phyloP scores from a whole-genome alignment of 2,329 filamentous ascomycete genomes.

The Scedosporium minutisporum region DNA sequence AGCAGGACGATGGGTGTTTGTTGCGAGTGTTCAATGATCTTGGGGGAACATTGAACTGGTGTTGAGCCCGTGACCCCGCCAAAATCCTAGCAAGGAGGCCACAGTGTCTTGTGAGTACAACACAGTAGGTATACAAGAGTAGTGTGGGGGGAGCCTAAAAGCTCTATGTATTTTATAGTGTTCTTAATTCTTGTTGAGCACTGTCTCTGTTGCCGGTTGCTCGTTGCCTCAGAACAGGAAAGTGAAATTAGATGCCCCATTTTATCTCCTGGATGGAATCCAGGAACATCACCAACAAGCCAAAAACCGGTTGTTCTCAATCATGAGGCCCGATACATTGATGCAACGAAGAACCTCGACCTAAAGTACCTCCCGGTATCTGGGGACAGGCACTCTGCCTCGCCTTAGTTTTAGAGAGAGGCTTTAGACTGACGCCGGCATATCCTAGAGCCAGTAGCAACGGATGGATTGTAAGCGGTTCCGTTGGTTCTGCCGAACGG shows the following conservation, averaged over 20 bases:
- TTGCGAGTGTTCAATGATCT: not conserved
- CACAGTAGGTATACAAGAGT: not conserved
- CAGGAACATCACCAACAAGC: too few relatives aligned
- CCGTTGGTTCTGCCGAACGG: too few relatives aligned
- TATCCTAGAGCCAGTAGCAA: too few relatives aligned
- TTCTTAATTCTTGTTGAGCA: not conserved
- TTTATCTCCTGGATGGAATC: not conserved
- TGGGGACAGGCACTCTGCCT: too few relatives aligned
- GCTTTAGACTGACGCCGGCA: too few relatives aligned
- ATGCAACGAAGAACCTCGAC: too few relatives aligned
- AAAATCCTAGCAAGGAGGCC: not conserved
- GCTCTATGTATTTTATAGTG: not conserved
- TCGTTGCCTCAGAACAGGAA: not conserved
- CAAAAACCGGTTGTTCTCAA: too few relatives aligned
- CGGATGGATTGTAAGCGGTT: too few relatives aligned
- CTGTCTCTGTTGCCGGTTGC: not conserved
- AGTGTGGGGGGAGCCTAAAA: not conserved
- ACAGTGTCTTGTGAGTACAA: not conserved
- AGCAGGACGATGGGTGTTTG: not conserved
- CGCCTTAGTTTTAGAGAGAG: too few relatives aligned
- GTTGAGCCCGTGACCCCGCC: conserved; percentile 1
- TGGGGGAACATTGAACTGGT: not conserved
- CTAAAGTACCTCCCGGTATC: too few relatives aligned
- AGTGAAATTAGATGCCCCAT: not conserved
- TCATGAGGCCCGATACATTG: too few relatives aligned